These are phyloP conservation scores for Metschnikowia cubensis DNA, from an alignment of 805 yeast species.

Conservation along the genomic window DNA sequence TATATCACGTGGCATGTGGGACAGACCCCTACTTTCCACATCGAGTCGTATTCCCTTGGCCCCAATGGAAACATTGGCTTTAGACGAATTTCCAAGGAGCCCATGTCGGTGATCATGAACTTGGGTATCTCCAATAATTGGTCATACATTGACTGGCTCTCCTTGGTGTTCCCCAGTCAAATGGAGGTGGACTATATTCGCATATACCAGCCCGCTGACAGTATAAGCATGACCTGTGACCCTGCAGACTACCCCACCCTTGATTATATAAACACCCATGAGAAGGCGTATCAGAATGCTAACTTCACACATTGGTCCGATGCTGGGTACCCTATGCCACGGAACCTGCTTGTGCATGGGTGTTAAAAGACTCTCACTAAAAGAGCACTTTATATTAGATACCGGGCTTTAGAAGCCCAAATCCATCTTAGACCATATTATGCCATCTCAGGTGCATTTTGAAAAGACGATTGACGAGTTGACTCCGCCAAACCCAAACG, in stretches of 20 bases:
- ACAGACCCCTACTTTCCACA: constrained; percentile 36
- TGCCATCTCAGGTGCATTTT: constrained; percentile 1
- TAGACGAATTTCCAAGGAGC: constrained; percentile 35
- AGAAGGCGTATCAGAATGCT: constrained; percentile 30
- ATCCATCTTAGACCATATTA: too few relatives aligned
- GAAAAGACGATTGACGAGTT: constrained; percentile 68
- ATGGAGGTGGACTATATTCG: constrained; percentile 39
- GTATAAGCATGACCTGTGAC: constrained; percentile 32
- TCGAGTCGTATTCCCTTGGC: constrained; percentile 32
- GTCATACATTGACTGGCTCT: constrained; percentile 36
- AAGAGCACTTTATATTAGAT: too few relatives aligned
- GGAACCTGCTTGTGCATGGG: constrained; percentile 32
- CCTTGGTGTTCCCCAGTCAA: constrained; percentile 33
- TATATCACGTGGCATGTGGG: constrained; percentile 89
- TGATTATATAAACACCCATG: constrained; percentile 32
- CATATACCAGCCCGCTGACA: constrained; percentile 35
- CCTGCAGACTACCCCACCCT: constrained; percentile 35
- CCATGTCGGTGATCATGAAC: constrained; percentile 37
- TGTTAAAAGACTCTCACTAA: constrained; percentile 4
- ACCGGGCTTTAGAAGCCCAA: too few relatives aligned
- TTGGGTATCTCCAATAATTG: constrained; percentile 40
- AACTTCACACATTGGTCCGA: constrained; percentile 35
- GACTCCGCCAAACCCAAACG: constrained; percentile 98
- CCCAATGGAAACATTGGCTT: constrained; percentile 39
- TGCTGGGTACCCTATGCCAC: constrained; percentile 54